A percentile compares a stretch with the other conserved stretches of the same genome.
phyloP scores from a whole-genome alignment of 2,329 filamentous ascomycete genomes.

The Alternaria gaisen region DNA sequence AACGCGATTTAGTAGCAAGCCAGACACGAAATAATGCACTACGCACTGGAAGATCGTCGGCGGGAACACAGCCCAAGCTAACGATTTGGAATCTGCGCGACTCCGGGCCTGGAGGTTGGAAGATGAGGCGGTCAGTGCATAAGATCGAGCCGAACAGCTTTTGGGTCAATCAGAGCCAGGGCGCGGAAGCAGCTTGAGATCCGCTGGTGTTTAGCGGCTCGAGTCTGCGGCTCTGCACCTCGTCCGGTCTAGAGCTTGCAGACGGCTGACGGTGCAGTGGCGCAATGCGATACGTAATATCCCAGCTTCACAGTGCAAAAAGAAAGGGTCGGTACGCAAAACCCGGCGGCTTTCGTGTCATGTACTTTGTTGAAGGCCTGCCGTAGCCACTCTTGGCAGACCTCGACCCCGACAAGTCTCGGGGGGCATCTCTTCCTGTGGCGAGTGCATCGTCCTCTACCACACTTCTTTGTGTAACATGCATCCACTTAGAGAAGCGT shows the following conservation, averaged over 20 bases:
- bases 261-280: conserved; percentile 7
- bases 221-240: conserved; percentile 26
- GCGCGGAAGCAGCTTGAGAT: conserved; percentile 13
- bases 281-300: conserved; percentile 9
- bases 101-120: conserved; percentile 17
- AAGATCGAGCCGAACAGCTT: conserved; percentile 20
- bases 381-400: neutral
- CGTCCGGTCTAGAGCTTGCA: conserved; percentile 20
- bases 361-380: neutral
- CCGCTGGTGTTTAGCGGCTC: conserved; percentile 16
- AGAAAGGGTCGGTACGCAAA: conserved; percentile 2
- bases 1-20: conserved; percentile 27
- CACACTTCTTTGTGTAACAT: neutral
- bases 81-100: conserved; percentile 44
- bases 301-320: conserved; percentile 8
- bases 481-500: neutral
- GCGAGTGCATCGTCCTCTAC: neutral
- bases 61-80: conserved; percentile 34
- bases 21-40: conserved; percentile 24
- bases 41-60: conserved; percentile 16
- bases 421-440: neutral
- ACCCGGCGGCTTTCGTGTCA: neutral
- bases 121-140: conserved; percentile 20
- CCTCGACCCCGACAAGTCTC: neutral
- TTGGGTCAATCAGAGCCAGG: conserved; percentile 18